These are phyloP conservation scores for Marasmius sp. DNA, from an alignment of 1,284 basidiomycete species.

Conservation along the genomic window DNA sequence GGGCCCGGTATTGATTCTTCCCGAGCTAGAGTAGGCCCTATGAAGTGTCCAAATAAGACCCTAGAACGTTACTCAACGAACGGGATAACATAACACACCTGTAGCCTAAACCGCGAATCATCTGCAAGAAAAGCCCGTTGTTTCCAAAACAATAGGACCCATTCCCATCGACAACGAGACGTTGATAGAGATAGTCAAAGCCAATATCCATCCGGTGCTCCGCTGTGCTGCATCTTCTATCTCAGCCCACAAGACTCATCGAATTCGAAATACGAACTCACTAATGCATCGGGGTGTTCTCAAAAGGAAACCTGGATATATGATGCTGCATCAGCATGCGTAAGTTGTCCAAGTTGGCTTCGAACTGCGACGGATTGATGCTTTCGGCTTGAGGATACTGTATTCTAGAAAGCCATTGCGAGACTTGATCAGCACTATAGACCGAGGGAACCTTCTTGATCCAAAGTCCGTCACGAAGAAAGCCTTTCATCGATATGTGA, in stretches of 20 bases:
- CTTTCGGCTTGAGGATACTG: constrained; percentile 10
- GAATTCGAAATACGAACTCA: constrained; percentile 16
- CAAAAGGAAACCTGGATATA: constrained; percentile 33
- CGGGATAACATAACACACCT: constrained; percentile 19
- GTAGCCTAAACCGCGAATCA: constrained; percentile 35
- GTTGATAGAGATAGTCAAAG: constrained; percentile 25
- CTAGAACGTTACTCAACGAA: not conserved
- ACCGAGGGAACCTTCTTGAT: constrained; percentile 9
- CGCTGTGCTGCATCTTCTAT: constrained; percentile 20
- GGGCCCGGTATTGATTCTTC: constrained; percentile 15
- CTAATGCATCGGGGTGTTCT: constrained; percentile 40
- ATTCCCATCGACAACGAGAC: constrained; percentile 24
- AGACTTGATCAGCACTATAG: constrained; percentile 5
- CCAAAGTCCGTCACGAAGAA: constrained; percentile 7
- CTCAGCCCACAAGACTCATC: not conserved
- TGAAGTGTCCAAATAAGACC: not conserved
- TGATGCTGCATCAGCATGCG: constrained; percentile 19
- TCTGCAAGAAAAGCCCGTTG: constrained; percentile 31
- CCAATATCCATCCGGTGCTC: constrained; percentile 31
- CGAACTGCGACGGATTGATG: constrained; percentile 15
- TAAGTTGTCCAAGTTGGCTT: constrained; percentile 27
- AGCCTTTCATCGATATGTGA: constrained; percentile 2
- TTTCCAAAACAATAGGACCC: constrained; percentile 38
- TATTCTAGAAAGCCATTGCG: constrained; percentile 7
- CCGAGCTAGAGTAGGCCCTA: not conserved